A percentile compares a stretch with the other conserved stretches of the same genome.
Evolutionary conservation across 2,329 filamentous ascomycete species (phyloP).

Genomic region (Trichophyton verrucosum): DNA sequence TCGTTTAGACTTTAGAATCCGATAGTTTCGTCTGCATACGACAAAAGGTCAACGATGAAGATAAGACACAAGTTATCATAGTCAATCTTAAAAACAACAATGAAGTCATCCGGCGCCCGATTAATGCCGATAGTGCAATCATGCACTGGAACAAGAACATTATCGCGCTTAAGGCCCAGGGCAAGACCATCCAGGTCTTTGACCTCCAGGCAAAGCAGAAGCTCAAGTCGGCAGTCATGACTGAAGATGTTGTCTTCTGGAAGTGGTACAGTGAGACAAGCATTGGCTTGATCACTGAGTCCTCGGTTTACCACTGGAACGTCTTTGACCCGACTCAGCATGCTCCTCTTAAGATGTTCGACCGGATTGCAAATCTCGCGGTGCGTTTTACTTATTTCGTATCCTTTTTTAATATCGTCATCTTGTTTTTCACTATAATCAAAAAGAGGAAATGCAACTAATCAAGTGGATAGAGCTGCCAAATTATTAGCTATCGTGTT

Average conservation of each 20-base stretch:
- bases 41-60: slow-evolving; percentile 75
- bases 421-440: not conserved
- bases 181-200: slow-evolving; percentile 92
- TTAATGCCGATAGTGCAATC: slow-evolving; percentile 98
- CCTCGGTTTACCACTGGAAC: slow-evolving; percentile 92
- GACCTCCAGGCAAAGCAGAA: slow-evolving; percentile 87
- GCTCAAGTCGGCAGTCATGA: slow-evolving; percentile 92
- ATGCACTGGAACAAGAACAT: slow-evolving; percentile 98
- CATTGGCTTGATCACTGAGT: slow-evolving; percentile 81
- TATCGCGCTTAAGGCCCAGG: slow-evolving; percentile 91
- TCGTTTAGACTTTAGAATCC: slow-evolving; percentile 79
- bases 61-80: slow-evolving; percentile 89
- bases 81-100: slow-evolving; percentile 96
- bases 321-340: slow-evolving; percentile 75
- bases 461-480: slow-evolving; percentile 54
- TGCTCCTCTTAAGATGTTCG: slow-evolving; percentile 79
- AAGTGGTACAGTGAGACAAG: slow-evolving; percentile 92
- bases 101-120: slow-evolving; percentile 85
- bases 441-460: not conserved
- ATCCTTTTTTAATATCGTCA: not conserved
- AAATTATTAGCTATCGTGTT: slow-evolving; percentile 99
- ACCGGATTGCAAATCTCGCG: slow-evolving; percentile 78
- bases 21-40: slow-evolving; percentile 93
- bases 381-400: slow-evolving; percentile 44
- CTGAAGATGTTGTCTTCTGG: slow-evolving; percentile 97